phyloP scores from a whole-genome alignment of 129 eudicot species.

The Pittosporum tobira region DNA sequence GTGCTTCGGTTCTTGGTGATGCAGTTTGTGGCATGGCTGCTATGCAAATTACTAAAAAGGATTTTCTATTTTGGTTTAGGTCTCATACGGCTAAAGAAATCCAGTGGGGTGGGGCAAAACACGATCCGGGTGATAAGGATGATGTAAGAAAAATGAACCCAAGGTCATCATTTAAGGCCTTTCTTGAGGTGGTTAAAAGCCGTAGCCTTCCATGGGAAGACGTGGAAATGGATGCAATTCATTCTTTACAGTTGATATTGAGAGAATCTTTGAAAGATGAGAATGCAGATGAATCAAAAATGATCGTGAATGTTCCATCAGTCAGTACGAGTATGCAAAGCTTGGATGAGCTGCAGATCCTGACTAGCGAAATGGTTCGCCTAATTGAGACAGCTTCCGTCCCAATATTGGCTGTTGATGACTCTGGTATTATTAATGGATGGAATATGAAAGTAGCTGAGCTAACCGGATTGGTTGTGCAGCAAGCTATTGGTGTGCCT shows the following conservation, averaged over 20 bases:
- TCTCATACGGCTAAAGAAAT: conserved; percentile 80
- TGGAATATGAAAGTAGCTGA: conserved; percentile 74
- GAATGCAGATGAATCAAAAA: conserved; percentile 33
- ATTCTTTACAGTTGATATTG: conserved; percentile 68
- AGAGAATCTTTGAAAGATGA: conserved; percentile 65
- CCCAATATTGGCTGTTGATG: conserved; percentile 79
- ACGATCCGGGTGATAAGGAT: conserved; percentile 65
- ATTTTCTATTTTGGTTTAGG: conserved; percentile 78
- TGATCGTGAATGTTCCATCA: conserved; percentile 59
- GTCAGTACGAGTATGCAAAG: conserved; percentile 38
- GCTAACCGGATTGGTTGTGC: conserved; percentile 53
- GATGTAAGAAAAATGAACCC: conserved; percentile 80
- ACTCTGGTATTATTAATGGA: conserved; percentile 56
- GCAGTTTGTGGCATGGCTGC: conserved; percentile 92
- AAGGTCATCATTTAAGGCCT: conserved; percentile 75
- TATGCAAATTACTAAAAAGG: conserved; percentile 50
- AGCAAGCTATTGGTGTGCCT: conserved; percentile 52
- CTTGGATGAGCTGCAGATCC: conserved; percentile 53
- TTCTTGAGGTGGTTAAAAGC: conserved; percentile 69
- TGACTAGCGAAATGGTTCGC: conserved; percentile 80
- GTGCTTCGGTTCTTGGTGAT: conserved; percentile 53
- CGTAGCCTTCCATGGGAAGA: conserved; percentile 90
- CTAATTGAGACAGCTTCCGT: conserved; percentile 80
- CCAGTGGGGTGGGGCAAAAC: conserved; percentile 94
- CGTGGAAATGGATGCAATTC: conserved; percentile 88